phyloP scores from a whole-genome alignment of 768 basidiomycete species.

The Boletus insuetus region DNA sequence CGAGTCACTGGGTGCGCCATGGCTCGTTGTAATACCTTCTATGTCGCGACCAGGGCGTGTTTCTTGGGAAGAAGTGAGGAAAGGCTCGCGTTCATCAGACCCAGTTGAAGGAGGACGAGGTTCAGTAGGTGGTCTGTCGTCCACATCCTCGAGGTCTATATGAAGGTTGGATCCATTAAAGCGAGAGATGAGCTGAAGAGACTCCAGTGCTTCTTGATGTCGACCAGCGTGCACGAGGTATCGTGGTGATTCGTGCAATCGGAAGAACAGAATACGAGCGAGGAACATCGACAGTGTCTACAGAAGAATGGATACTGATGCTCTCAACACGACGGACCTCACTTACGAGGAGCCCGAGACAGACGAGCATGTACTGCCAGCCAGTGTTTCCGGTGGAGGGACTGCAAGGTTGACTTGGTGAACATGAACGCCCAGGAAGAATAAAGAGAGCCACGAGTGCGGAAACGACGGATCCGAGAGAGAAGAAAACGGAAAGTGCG shows the following conservation, averaged over 20 bases:
- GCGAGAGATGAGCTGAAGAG: constrained; percentile 77
- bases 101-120: constrained; percentile 15
- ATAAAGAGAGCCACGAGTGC: constrained; percentile 77
- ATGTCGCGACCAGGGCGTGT: constrained; percentile 15
- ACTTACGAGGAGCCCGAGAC: constrained; percentile 81
- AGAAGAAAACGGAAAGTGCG: constrained; percentile 93
- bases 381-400: constrained; percentile 71
- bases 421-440: constrained; percentile 74
- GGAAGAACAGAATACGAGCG: constrained; percentile 85
- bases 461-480: constrained; percentile 83
- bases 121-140: constrained; percentile 36
- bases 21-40: not conserved
- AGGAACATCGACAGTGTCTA: constrained; percentile 88
- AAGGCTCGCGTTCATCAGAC: constrained; percentile 29
- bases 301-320: constrained; percentile 1
- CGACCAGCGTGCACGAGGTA: constrained; percentile 90
- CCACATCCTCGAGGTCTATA: constrained; percentile 71
- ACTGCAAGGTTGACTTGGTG: constrained; percentile 53
- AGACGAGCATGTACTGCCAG: constrained; percentile 83
- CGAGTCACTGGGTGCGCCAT: constrained; percentile 1
- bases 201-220: constrained; percentile 78
- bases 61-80: constrained; percentile 22
- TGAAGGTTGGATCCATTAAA: constrained; percentile 78
- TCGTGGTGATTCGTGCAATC: constrained; percentile 90
- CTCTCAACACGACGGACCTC: not conserved